phyloP scores from a whole-genome alignment of 176 grass and related monocot genomes.

The Eleusine indica region DNA sequence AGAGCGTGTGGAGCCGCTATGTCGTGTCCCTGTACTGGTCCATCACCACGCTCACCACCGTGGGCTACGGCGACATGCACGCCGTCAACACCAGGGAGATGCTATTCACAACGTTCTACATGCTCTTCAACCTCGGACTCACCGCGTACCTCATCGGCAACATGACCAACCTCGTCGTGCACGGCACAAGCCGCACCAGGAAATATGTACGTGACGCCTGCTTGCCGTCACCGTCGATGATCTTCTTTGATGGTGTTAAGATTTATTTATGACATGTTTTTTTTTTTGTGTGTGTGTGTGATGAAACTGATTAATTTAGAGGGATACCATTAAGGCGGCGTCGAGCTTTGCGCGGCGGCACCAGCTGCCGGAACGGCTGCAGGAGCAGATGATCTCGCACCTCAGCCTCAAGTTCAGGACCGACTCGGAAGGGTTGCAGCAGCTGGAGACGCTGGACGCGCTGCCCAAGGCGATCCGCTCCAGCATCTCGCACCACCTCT shows the following conservation, averaged over 20 bases:
- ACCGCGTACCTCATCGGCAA: constrained; percentile 97
- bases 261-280: background rate
- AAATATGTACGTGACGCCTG: constrained; percentile 40
- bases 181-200: constrained; percentile 77
- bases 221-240: background rate
- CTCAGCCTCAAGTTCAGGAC: constrained; percentile 88
- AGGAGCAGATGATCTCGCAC: constrained; percentile 89
- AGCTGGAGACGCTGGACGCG: constrained; percentile 69
- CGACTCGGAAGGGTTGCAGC: constrained; percentile 76
- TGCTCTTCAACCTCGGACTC: constrained; percentile 93
- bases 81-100: constrained; percentile 84
- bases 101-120: constrained; percentile 78
- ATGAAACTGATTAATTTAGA: constrained; percentile 33
- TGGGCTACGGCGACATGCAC: constrained; percentile 90
- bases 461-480: constrained; percentile 86
- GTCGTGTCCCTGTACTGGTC: constrained; percentile 86
- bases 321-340: constrained; percentile 74
- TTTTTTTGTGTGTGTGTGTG: fast-evolving
- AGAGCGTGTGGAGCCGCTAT: constrained; percentile 56
- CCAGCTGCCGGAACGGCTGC: constrained; percentile 59
- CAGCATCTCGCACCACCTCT: constrained; percentile 83
- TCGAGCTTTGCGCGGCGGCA: constrained; percentile 70
- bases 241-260: background rate
- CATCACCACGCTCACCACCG: constrained; percentile 82
- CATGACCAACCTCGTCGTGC: constrained; percentile 96